A percentile compares a stretch with the other conserved stretches of the same genome.
phyloP scores from a whole-genome alignment of 2,329 filamentous ascomycete genomes.

The Hypoxylon sp. region DNA sequence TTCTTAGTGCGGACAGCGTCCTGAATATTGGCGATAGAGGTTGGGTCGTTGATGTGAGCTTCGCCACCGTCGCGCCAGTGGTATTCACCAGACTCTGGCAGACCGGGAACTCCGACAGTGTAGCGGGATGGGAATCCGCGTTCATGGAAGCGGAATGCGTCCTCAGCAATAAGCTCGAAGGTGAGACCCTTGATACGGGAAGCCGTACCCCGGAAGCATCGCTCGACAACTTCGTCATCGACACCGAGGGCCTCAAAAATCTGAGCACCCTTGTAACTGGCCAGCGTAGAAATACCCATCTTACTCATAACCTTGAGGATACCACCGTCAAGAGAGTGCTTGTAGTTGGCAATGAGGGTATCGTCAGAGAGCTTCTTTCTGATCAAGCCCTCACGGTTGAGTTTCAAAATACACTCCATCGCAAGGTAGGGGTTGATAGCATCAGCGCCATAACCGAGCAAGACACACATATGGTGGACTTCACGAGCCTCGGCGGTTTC shows the following conservation, averaged over 20 bases:
- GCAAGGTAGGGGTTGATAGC: slow-evolving; percentile 95
- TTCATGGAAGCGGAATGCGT: slow-evolving; percentile 95
- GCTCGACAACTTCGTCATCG: slow-evolving; percentile 91
- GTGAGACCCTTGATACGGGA: slow-evolving; percentile 95
- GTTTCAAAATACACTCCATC: slow-evolving; percentile 96
- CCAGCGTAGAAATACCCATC: slow-evolving; percentile 98
- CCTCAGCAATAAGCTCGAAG: slow-evolving; percentile 92
- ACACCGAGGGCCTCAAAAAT: slow-evolving; percentile 97
- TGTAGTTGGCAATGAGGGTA: slow-evolving; percentile 93
- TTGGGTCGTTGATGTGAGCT: slow-evolving; percentile 93
- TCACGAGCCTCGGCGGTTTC: slow-evolving; percentile 97
- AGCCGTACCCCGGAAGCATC: slow-evolving; percentile 94
- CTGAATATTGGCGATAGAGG: slow-evolving; percentile 95
- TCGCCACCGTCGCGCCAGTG: slow-evolving; percentile 98
- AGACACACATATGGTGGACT: slow-evolving; percentile 99
- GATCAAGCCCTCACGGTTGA: slow-evolving; percentile 93
- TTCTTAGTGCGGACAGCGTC: slow-evolving; percentile 97
- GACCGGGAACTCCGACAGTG: slow-evolving; percentile 82
- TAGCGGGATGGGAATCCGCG: slow-evolving; percentile 87
- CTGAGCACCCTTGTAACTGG: slow-evolving; percentile 97
- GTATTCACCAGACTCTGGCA: slow-evolving; percentile 95
- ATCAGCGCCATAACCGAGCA: slow-evolving; percentile 94
- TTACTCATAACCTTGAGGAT: slow-evolving; percentile 99
- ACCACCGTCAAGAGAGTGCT: slow-evolving; percentile 94
- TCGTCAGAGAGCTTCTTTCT: slow-evolving; percentile 89